phyloP scores from a whole-genome alignment of 805 yeast species.

The Blastobotrys attinorum region DNA sequence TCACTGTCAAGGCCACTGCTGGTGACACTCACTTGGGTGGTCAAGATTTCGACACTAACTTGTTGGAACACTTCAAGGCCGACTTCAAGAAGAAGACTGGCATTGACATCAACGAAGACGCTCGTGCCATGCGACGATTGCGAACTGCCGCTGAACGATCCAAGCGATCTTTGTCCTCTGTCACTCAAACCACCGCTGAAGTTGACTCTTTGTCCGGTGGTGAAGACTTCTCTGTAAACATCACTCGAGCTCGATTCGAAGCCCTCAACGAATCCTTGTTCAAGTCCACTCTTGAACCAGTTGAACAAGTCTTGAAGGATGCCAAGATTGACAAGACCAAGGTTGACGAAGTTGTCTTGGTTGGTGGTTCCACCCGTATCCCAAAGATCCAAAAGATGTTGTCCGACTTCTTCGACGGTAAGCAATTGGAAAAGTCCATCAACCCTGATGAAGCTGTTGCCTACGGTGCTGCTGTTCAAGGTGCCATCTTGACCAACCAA shows the following conservation, averaged over 20 bases:
- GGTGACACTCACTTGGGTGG: constrained; percentile 99
- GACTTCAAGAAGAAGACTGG: constrained; percentile 96
- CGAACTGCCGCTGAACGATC: constrained; percentile 99
- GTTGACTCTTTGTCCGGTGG: constrained; percentile 93
- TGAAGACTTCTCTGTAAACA: constrained; percentile 87
- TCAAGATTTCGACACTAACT: constrained; percentile 97
- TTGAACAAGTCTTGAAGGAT: constrained; percentile 91
- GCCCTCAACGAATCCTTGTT: constrained; percentile 87
- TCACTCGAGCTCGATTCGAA: constrained; percentile 98
- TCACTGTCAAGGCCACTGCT: constrained; percentile 94
- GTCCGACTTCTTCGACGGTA: constrained; percentile 93
- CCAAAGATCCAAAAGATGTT: constrained; percentile 95
- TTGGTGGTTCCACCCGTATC: constrained; percentile 98
- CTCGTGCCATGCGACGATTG: constrained; percentile 95
- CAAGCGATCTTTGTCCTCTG: constrained; percentile 95
- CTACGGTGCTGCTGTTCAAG: constrained; percentile 99
- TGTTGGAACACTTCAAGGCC: constrained; percentile 83
- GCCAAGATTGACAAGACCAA: constrained; percentile 75
- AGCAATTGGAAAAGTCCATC: constrained; percentile 91
- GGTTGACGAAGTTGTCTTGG: constrained; percentile 91
- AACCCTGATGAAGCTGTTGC: constrained; percentile 99
- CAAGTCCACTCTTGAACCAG: constrained; percentile 91
- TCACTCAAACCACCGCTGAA: constrained; percentile 92
- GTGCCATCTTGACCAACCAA: constrained; percentile 95
- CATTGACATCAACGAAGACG: constrained; percentile 79